Base-by-base conservation (phyloP, 345 rosid species). In the Bretschneidera sinensis region DNA sequence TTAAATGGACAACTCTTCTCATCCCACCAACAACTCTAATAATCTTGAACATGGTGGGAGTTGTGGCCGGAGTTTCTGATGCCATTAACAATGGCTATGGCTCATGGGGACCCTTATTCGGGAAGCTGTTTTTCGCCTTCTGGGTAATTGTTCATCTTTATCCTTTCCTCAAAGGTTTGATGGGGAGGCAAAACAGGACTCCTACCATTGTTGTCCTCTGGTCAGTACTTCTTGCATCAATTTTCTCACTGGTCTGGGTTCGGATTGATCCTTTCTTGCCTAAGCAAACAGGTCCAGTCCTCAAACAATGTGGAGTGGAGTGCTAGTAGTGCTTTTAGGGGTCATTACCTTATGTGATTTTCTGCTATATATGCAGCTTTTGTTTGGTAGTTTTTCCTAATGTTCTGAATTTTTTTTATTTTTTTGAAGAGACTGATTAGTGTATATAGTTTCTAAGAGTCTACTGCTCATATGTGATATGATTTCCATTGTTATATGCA, bases 101-200 rank as follows among this genome's bases (percentile, higher is more conserved):
- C 15, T 82, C 91, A 0, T 92, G 98, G 98, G 96, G 98, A 22
- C 96, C 98, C 21, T 66, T 92, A 3, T 92, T 92, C 16, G 98
- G 98, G 67, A 92, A 89, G 80, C 83, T 92, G 45, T 92, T 92
- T 57, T 92, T 89, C 4, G 81, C 96, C 51, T 85, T 89, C 78
- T 87, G 97, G 97, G 98, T 87, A 57, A 92, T 92, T 58, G 81
- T 84, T 73, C 98, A 92, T 81, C 92, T 89, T 59, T 92, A 89
- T 63, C 98, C 98, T 48, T 92, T 89, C 80, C 91, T 89, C 63
- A 92, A 92, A 71, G 98, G 98, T 76, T 62, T 92, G 64, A 89
- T 89, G 98, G 95, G 98, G 75, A 74, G 75, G 19, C 98, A 92
- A 57, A 92, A 92, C 77, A 73, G 95, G 79, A 89, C 96, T 2